These are phyloP conservation scores for Aspergillus sp. DNA, from an alignment of 2,329 filamentous ascomycete species.

Conservation along the genomic window DNA sequence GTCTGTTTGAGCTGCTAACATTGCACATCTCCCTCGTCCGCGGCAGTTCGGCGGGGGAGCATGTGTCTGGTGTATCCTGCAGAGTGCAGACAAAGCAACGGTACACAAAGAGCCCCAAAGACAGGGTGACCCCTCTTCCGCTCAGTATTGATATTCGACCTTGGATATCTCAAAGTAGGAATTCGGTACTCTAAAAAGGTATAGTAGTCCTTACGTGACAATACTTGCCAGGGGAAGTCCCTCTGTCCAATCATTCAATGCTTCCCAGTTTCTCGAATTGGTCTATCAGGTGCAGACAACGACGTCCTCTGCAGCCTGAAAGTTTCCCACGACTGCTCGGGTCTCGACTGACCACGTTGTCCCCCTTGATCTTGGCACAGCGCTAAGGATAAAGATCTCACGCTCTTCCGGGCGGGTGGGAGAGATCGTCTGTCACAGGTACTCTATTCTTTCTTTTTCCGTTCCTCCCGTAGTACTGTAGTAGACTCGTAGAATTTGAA, in stretches of 20 bases:
- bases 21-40: background rate
- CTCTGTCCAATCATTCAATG: background rate
- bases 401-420: constrained; percentile 9
- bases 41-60: background rate
- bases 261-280: constrained; percentile 5
- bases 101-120: background rate
- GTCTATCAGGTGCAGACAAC: background rate
- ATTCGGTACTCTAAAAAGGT: background rate
- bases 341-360: constrained; percentile 24
- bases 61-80: background rate
- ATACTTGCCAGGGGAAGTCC: background rate
- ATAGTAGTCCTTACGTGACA: no score
- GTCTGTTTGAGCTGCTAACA: background rate
- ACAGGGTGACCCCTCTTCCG: background rate
- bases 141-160: no score
- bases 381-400: constrained; percentile 28
- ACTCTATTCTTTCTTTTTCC: no score
- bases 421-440: background rate
- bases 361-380: constrained; percentile 25
- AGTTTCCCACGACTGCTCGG: constrained; percentile 13
- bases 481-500: no score
- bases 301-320: constrained; percentile 5
- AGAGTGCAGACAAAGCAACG: background rate
- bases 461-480: no score
- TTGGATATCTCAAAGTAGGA: no score